phyloP scores from a whole-genome alignment of 768 basidiomycete genomes.

The Tulasnella sp. region DNA sequence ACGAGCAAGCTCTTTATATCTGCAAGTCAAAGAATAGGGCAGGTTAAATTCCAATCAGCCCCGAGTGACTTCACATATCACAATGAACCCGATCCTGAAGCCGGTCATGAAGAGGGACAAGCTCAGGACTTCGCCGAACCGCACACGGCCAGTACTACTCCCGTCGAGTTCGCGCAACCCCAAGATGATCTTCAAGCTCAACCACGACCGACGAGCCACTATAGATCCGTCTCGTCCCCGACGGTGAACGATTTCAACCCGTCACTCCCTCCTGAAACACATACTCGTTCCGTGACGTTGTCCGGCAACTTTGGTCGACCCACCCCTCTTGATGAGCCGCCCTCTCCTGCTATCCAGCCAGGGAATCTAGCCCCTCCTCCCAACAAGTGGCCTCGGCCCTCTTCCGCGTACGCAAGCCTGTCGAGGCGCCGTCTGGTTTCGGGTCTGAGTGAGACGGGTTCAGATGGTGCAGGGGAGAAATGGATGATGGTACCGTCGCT shows the following conservation, averaged over 20 bases:
- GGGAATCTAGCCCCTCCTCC: not conserved
- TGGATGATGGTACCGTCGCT: too few species aligned
- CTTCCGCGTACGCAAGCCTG: too few species aligned
- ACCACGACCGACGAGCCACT: not conserved
- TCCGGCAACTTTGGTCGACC: not conserved
- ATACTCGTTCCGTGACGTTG: conserved; percentile 13
- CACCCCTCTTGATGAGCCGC: not conserved
- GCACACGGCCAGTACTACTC: not conserved
- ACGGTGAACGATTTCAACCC: not conserved
- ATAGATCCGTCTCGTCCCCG: not conserved
- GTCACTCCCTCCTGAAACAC: not conserved
- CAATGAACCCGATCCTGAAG: not conserved
- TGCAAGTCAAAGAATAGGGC: conserved; percentile 43
- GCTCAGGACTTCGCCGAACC: not conserved
- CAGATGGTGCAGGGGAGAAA: not conserved
- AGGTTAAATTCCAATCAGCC: conserved; percentile 31
- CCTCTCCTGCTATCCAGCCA: not conserved
- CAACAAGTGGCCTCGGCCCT: not conserved
- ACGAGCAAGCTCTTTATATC: conserved; percentile 62
- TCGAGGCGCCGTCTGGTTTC: not conserved
- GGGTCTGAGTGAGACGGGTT: not conserved
- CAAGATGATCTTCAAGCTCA: not conserved
- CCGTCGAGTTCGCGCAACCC: conserved; percentile 2
- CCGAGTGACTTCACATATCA: conserved; percentile 18
- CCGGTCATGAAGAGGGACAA: not conserved